phyloP scores from a whole-genome alignment of 257 asterid species.

The Fraxinus anomala region DNA sequence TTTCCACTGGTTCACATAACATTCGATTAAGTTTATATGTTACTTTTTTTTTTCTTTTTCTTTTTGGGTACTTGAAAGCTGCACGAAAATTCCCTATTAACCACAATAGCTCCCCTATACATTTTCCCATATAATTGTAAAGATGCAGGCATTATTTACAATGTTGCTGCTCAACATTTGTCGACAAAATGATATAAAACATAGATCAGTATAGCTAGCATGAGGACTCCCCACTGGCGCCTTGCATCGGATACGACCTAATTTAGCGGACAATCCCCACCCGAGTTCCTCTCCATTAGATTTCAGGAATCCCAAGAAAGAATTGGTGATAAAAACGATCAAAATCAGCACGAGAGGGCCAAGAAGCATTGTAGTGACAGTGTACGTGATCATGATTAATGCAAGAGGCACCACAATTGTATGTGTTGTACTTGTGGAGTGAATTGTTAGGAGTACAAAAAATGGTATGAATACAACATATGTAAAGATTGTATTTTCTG shows the following conservation, averaged over 20 bases:
- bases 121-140: neutral
- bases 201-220: slow-evolving; percentile 38
- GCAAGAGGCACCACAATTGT: slow-evolving; percentile 51
- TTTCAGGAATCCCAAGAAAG: slow-evolving; percentile 39
- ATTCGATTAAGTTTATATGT: neutral
- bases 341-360: slow-evolving; percentile 59
- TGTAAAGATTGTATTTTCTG: slow-evolving; percentile 51
- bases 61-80: neutral
- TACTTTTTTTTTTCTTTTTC: neutral
- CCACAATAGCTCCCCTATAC: neutral
- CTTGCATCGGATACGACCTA: slow-evolving; percentile 45
- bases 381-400: slow-evolving; percentile 43
- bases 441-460: slow-evolving; percentile 40
- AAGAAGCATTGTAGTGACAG: slow-evolving; percentile 57
- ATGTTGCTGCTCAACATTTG: neutral
- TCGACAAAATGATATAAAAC: neutral
- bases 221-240: slow-evolving; percentile 42
- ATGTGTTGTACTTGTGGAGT: slow-evolving; percentile 39
- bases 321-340: slow-evolving; percentile 41
- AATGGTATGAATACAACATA: slow-evolving; percentile 48
- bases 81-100: neutral
- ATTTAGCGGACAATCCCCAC: slow-evolving; percentile 49
- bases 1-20: neutral
- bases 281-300: slow-evolving; percentile 46
- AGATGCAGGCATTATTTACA: too few relatives aligned